Evolutionary conservation across 768 basidiomycete species (phyloP).

Genomic region (Tubosaeta sp.): DNA sequence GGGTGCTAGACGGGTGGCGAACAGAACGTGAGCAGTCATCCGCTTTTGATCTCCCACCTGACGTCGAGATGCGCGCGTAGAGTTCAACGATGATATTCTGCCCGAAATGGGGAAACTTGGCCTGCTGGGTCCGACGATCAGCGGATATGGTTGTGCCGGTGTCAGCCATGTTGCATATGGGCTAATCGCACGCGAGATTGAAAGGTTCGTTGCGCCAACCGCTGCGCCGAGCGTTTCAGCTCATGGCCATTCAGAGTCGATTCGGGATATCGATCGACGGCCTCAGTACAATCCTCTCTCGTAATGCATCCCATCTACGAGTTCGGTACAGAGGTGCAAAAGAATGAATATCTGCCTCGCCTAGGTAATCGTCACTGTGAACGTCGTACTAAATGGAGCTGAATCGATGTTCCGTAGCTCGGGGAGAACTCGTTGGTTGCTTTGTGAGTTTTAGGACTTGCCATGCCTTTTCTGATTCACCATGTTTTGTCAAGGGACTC

Average conservation of each 20-base stretch:
- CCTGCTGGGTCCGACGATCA: constrained; percentile 86
- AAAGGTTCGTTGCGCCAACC: constrained; percentile 56
- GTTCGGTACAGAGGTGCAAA: constrained; percentile 87
- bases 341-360: constrained; percentile 83
- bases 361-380: constrained; percentile 48
- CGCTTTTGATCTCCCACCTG: background rate
- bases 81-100: constrained; percentile 72
- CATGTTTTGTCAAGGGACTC: constrained; percentile 56
- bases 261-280: constrained; percentile 92
- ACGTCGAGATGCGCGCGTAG: constrained; percentile 33
- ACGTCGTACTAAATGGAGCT: background rate
- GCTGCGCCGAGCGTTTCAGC: background rate
- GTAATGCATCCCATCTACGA: constrained; percentile 94
- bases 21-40: constrained; percentile 61
- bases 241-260: constrained; percentile 59
- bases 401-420: constrained; percentile 43
- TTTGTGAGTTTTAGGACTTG: constrained; percentile 57
- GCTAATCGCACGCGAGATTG: constrained; percentile 89
- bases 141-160: constrained; percentile 93
- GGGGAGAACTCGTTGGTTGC: constrained; percentile 85
- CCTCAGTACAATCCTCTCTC: constrained; percentile 93
- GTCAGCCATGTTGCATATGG: constrained; percentile 91
- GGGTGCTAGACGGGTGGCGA: constrained; percentile 84
- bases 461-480: background rate
- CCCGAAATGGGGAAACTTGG: constrained; percentile 93